Conservation (phyloP, 257 asterid genomes). For the Gentiana macrophylla region DNA sequence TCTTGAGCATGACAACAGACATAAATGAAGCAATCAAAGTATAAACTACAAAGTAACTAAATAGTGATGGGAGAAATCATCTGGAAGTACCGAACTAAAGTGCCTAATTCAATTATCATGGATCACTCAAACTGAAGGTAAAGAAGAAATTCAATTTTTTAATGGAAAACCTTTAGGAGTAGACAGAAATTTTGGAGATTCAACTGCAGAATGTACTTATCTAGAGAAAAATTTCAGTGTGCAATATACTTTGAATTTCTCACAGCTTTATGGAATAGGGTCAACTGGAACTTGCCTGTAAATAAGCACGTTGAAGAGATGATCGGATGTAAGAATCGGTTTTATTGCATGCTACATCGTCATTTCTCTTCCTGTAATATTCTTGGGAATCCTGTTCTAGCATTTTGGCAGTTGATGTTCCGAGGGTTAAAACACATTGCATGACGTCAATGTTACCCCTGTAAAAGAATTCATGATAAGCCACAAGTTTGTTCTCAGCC, state of each 20-base stretch:
- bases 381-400: conserved; percentile 35
- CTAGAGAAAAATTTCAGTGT: too few species aligned
- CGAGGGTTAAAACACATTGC: conserved; percentile 57
- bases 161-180: not conserved
- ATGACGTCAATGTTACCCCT: conserved; percentile 59
- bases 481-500: conserved; percentile 55
- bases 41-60: too few species aligned
- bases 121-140: not conserved
- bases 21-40: not conserved
- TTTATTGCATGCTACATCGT: conserved; percentile 37
- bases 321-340: conserved; percentile 78
- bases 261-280: not conserved
- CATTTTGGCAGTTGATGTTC: conserved; percentile 44
- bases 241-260: not conserved
- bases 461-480: conserved; percentile 57
- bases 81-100: too few species aligned
- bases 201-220: not conserved
- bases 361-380: conserved; percentile 33
- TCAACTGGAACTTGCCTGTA: conserved; percentile 58
- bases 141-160: not conserved
- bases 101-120: not conserved
- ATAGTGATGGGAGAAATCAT: too few species aligned
- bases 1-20: not conserved
- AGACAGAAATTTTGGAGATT: not conserved
- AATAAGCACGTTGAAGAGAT: conserved; percentile 46